Conservation (phyloP, 106 monocot genomes). For the Iris macrosiphon region DNA sequence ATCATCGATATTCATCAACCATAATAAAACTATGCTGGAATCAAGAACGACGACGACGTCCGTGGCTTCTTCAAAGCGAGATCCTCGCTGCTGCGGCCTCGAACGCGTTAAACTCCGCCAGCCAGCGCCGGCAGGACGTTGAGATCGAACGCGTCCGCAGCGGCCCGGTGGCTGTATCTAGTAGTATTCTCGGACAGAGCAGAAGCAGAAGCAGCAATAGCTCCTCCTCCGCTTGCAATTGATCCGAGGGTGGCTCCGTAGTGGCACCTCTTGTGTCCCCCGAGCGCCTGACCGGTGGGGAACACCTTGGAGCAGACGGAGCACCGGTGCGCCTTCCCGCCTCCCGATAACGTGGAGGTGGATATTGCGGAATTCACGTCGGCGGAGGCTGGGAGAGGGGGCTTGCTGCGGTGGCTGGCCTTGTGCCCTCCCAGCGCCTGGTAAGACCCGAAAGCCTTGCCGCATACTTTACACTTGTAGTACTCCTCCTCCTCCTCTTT, state of each 20-base stretch:
- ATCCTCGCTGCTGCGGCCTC: too few species aligned
- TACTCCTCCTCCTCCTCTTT: neutral
- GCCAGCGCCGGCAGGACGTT: too few species aligned
- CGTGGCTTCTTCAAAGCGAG: too few species aligned
- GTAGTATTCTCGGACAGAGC: too few species aligned
- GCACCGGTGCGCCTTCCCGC: constrained; percentile 34
- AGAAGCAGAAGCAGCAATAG: too few species aligned
- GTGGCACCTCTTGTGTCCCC: constrained; percentile 68
- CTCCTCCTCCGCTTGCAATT: neutral
- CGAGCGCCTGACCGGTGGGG: constrained; percentile 57
- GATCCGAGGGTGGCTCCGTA: constrained; percentile 19
- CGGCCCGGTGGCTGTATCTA: too few species aligned
- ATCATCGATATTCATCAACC: too few species aligned
- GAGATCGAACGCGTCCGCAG: too few species aligned
- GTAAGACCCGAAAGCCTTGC: constrained; percentile 33
- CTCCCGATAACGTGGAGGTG: neutral
- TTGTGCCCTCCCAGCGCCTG: constrained; percentile 65
- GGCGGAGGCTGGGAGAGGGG: neutral
- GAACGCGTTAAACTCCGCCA: too few species aligned
- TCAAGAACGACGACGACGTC: too few species aligned
- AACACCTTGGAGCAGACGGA: constrained; percentile 38
- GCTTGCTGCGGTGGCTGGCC: constrained; percentile 44
- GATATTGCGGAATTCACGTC: neutral
- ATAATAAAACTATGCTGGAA: too few species aligned
- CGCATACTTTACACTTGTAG: constrained; percentile 35